These are phyloP conservation scores for Aspergillus oerlinghausenensis DNA, from an alignment of 2,329 filamentous ascomycete genomes.

Conservation along the genomic window DNA sequence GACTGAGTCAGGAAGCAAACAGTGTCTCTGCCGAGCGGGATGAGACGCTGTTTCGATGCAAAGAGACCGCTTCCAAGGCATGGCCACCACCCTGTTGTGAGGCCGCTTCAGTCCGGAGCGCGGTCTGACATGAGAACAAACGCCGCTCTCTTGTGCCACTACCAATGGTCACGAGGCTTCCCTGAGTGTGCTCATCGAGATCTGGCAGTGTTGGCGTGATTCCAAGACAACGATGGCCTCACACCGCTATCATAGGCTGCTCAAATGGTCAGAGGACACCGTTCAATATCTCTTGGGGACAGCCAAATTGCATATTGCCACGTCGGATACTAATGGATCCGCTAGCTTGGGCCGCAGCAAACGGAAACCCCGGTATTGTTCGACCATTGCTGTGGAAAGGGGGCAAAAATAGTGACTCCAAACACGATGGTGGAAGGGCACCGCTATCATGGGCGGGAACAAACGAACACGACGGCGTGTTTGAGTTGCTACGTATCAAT, in stretches of 20 bases:
- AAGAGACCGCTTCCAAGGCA: neutral
- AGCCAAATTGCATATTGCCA: neutral
- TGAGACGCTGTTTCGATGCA: neutral
- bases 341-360: neutral
- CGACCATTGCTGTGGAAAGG: neutral
- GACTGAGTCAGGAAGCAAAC: neutral
- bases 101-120: neutral
- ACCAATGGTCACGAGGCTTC: neutral
- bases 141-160: neutral
- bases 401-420: neutral
- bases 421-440: no score
- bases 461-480: no score
- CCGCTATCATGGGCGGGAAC: no score
- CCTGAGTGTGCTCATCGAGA: neutral
- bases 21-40: neutral
- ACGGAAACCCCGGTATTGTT: neutral
- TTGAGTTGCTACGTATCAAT: neutral
- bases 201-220: neutral
- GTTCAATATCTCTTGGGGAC: no score
- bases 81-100: neutral
- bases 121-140: neutral
- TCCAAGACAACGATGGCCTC: neutral
- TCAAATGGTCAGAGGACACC: neutral
- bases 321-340: neutral
- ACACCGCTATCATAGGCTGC: neutral